Evolutionary conservation across 2,329 filamentous ascomycete genomes (phyloP).

Genomic region (Scopulariopsis brevicaulis): DNA sequence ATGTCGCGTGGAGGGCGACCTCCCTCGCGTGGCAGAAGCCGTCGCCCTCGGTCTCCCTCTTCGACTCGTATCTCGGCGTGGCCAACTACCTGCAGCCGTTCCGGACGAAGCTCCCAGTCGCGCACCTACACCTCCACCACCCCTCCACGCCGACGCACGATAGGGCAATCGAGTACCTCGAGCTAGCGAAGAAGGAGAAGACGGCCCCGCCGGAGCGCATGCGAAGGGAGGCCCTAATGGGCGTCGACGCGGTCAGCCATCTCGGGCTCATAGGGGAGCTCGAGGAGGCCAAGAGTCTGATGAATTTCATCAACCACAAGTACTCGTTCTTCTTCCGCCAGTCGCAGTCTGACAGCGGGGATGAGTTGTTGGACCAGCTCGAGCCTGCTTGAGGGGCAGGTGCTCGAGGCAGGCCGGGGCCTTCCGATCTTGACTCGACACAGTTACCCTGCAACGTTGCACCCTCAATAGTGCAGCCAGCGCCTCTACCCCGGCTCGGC

Average conservation of each 20-base stretch:
- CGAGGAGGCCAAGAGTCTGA: slow-evolving; percentile 18
- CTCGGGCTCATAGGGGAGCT: slow-evolving; percentile 18
- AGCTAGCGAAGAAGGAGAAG: slow-evolving; percentile 9
- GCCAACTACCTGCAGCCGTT: slow-evolving; percentile 23
- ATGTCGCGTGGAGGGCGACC: slow-evolving; percentile 39
- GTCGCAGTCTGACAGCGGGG: neutral
- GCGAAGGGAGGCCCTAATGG: slow-evolving; percentile 10
- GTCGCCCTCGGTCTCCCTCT: slow-evolving; percentile 33
- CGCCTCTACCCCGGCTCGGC: too few species aligned
- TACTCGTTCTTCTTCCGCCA: neutral
- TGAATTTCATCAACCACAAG: slow-evolving; percentile 10
- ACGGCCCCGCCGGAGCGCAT: neutral
- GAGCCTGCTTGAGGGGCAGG: neutral
- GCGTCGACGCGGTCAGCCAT: slow-evolving; percentile 21
- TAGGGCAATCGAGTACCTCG: slow-evolving; percentile 34
- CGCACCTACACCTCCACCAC: slow-evolving; percentile 43
- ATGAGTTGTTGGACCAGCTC: neutral
- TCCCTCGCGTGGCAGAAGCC: slow-evolving; percentile 33
- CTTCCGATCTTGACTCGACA: neutral
- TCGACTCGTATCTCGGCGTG: slow-evolving; percentile 39
- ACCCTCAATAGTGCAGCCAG: too few species aligned
- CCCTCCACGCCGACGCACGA: slow-evolving; percentile 35
- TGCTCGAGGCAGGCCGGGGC: neutral
- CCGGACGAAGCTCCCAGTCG: slow-evolving; percentile 29
- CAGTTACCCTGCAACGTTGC: too few species aligned